Evolutionary conservation across 192 early-diverging fungal genomes (phyloP), one percentile per base, ranked within the genome.

Genomic region (Backusella tarrabulga): DNA sequence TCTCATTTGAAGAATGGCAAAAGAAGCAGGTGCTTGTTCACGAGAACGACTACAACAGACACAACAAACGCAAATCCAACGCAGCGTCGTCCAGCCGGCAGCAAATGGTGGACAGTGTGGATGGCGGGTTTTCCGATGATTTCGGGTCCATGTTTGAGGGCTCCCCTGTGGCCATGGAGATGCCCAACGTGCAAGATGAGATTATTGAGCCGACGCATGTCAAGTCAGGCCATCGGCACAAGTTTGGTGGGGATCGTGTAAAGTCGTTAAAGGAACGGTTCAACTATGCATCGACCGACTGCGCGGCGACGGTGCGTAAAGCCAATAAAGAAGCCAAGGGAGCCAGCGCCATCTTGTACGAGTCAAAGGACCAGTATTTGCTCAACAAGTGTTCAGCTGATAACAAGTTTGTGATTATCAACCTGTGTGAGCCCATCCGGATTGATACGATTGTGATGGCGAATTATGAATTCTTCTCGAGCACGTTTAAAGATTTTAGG

Each of bases 401-500:
- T 72, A 80, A 84, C n/a, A 95, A 95, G 73, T 97, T 92, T 82
- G 91, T 98, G 1, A 90, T 95, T n/a, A 87, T 98, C 15, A 95
- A 98, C 83, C 88, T 99, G 5, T 99, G 98, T 83, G 92, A 98
- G 77, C 93, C 93, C 23, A 97, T 98, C 72, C 81, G 97, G 6
- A 91, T 99, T 26, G 95, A 98, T 81, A 90, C 94, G 1, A 79
- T 99, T 69, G 89, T 93, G 17, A 78, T 99, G 54, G 98, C 94
- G 67, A 98, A 98, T 83, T 97, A 93, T 77, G 98, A 99, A 83
- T 97, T 97, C 80, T 99, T 99, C 78, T 95, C 94, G 0, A 94
- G 93, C 63, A 97, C 93, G 1, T 97, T 97, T 79, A 94, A 94
- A 76, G 92, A 98, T 46, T 91, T 96, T 80, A 85, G 90, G 54